Percentiles rank a stretch among this genome's conserved stretches.
These are phyloP conservation scores for Stachybotrys chlorohalonatus DNA, from an alignment of 2,329 filamentous ascomycete genomes.

Conservation along the genomic window DNA sequence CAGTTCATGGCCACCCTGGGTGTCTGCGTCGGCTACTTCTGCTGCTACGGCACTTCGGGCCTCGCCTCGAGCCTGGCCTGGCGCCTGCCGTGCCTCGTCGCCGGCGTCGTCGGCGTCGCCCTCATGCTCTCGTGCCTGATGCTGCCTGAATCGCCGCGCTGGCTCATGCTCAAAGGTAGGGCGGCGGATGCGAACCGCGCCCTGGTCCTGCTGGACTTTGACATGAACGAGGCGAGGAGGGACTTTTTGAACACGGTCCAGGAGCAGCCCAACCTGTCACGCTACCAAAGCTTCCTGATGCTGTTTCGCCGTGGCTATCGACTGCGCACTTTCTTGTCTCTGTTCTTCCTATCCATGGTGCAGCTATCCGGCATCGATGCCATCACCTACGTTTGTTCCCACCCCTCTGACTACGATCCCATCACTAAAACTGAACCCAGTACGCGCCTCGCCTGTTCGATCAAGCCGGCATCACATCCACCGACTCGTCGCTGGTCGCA, in stretches of 20 bases:
- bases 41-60: slow-evolving; percentile 44
- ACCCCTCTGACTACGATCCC: neutral
- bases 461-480: slow-evolving; percentile 46
- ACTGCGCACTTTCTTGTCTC: slow-evolving; percentile 37
- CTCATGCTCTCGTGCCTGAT: slow-evolving; percentile 29
- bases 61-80: slow-evolving; percentile 41
- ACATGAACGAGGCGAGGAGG: slow-evolving; percentile 35
- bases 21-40: slow-evolving; percentile 48
- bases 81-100: slow-evolving; percentile 45
- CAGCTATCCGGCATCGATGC: slow-evolving; percentile 56
- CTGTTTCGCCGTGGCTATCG: slow-evolving; percentile 31
- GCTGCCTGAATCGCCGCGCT: slow-evolving; percentile 48
- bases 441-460: slow-evolving; percentile 53
- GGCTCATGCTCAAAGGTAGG: slow-evolving; percentile 41
- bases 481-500: slow-evolving; percentile 47
- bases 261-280: slow-evolving; percentile 19
- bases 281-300: slow-evolving; percentile 20
- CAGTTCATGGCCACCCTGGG: slow-evolving; percentile 43
- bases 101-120: slow-evolving; percentile 27
- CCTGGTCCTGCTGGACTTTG: slow-evolving; percentile 32
- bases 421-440: slow-evolving; percentile 14
- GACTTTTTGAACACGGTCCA: slow-evolving; percentile 26
- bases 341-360: slow-evolving; percentile 50
- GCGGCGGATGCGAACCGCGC: slow-evolving; percentile 32
- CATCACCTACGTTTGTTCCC: slow-evolving; percentile 34